These are phyloP conservation scores for Spraguea lophii DNA, from an alignment of 371 early-diverging fungal species.

Conservation along the genomic window DNA sequence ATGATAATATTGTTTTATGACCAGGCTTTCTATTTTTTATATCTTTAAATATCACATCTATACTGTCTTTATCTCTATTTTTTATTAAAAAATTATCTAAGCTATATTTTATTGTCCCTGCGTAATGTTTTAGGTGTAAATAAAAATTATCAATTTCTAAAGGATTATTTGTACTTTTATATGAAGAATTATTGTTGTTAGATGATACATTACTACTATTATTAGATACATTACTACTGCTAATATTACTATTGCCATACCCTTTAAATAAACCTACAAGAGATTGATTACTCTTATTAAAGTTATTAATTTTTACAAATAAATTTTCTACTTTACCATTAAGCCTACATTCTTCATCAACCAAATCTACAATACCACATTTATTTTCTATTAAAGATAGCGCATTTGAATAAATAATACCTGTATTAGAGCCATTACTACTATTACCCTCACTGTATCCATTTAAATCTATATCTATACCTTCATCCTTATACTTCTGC, in stretches of 20 bases:
- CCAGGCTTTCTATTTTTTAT: slow-evolving; percentile 65
- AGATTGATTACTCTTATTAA: no score
- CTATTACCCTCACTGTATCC: neutral
- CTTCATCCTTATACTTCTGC: slow-evolving; percentile 52
- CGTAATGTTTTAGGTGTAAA: slow-evolving; percentile 74
- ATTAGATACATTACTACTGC: neutral
- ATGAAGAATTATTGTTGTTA: neutral
- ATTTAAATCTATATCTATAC: neutral
- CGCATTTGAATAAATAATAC: neutral
- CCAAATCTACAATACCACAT: slow-evolving; percentile 40
- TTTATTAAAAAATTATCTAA: slow-evolving; percentile 83
- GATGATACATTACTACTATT: neutral
- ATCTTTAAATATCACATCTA: slow-evolving; percentile 55
- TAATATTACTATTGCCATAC: neutral
- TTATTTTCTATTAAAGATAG: slow-evolving; percentile 37
- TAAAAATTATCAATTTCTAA: slow-evolving; percentile 8
- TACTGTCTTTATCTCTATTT: slow-evolving; percentile 62
- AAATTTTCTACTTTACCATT: slow-evolving; percentile 32
- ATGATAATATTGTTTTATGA: slow-evolving; percentile 58
- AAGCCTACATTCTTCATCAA: slow-evolving; percentile 43
- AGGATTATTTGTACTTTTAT: neutral
- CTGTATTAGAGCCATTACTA: neutral
- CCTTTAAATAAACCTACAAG: no score
- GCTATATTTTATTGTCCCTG: slow-evolving; percentile 72
- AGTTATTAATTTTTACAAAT: slow-evolving; percentile 22